Percentiles rank a stretch among this genome's conserved stretches.
phyloP scores from a whole-genome alignment of 164 flowering plant species.

The Nelumbo lutea region DNA sequence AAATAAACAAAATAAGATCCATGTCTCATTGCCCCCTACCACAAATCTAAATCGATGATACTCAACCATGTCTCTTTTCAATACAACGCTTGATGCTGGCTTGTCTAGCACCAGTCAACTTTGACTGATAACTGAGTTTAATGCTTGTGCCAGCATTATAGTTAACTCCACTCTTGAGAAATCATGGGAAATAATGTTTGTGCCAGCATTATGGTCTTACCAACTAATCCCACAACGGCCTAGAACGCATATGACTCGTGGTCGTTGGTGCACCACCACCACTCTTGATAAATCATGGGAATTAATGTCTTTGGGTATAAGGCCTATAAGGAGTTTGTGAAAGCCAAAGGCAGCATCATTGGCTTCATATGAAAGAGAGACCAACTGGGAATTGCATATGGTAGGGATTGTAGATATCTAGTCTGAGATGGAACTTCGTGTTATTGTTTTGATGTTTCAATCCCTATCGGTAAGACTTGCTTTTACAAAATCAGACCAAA shows the following conservation, averaged over 20 bases:
- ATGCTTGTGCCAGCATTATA: constrained; percentile 20
- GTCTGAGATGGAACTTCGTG: constrained; percentile 34
- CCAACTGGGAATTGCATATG: constrained; percentile 43
- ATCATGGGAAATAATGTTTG: constrained; percentile 1
- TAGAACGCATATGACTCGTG: constrained; percentile 30
- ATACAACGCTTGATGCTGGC: constrained; percentile 49
- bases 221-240: constrained; percentile 52
- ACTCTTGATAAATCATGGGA: constrained; percentile 14
- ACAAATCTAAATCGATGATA: constrained; percentile 85
- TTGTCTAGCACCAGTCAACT: constrained; percentile 15
- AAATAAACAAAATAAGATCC: constrained; percentile 75
- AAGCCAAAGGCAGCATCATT: constrained; percentile 28
- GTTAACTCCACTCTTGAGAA: constrained; percentile 37
- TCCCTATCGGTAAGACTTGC: constrained; percentile 28
- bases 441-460: constrained; percentile 47
- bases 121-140: constrained; percentile 39
- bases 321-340: constrained; percentile 57
- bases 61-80: constrained; percentile 38
- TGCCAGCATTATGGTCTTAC: constrained; percentile 8
- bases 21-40: constrained; percentile 66
- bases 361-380: constrained; percentile 49
- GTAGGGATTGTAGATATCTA: constrained; percentile 67
- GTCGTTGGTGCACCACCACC: constrained; percentile 20
- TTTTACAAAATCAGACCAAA: too few species aligned
- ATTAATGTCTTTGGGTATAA: constrained; percentile 28